Base-by-base conservation (phyloP, 208 protist genomes). In the Blechomonas ayalai region DNA sequence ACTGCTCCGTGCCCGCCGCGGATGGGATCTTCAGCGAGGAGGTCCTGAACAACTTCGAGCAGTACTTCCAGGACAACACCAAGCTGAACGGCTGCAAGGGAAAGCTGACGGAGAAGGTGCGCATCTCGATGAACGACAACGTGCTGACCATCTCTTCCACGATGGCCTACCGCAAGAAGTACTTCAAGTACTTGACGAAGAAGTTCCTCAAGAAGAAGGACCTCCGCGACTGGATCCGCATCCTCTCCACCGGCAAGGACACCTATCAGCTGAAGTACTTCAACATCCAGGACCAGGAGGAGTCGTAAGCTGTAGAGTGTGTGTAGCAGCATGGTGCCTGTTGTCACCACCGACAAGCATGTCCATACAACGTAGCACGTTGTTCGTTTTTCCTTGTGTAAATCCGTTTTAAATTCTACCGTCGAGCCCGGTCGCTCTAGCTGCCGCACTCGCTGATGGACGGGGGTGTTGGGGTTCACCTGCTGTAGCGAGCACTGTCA, bases 171-270 rank as follows among this genome's bases (percentile, higher is more conserved):
- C 90, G 89, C 70, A 99, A 99, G 91, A 89, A 97, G 71, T 99
- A 99, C 88, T 84, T 99, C 58, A 99, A 99, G 88, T 99, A 99
- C 76, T 76, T 99, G 28, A 96, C 97, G 31, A 98, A 98, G 92
- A 98, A 98, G 83, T 99, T 95, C 84, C 79, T 99, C 47, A 99
- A 98, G 90, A 98, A 98, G 87, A 89, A 98, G 73, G 77, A 97
- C 54, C 83, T 98, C 44, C 87, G 96, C 53, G 97, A 99, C 60
- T 99, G 85, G 82, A 83, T 99, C 42, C 92, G 92, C 60, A 96
- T 98, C 53, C 81, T 99, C 32, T 69, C 97, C 40, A 94, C 79
- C 55, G 86, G 73, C 58, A 97, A 97, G 79, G 71, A 83, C 58
- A 87, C 72, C 41, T 99, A 99, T 84, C 74, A 97, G 78, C 80